A percentile compares a stretch with the other conserved stretches of the same genome.
phyloP scores from a whole-genome alignment of 2,329 filamentous ascomycete species.

The Zymoseptoria pseudotritici region DNA sequence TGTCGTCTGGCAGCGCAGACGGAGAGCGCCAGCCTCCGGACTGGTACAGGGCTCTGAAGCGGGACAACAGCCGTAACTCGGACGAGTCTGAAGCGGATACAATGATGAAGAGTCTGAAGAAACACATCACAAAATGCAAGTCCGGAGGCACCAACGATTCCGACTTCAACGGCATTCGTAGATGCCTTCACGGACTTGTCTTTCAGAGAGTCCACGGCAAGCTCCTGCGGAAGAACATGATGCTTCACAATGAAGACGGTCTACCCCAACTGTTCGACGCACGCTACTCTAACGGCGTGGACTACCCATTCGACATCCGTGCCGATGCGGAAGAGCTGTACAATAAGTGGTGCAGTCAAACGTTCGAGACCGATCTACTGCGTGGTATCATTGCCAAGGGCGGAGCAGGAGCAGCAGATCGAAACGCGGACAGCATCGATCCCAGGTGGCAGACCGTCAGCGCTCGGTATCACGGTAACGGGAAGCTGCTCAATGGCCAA shows the following conservation, averaged over 20 bases:
- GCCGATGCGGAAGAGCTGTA: constrained; percentile 43
- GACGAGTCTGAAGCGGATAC: constrained; percentile 5
- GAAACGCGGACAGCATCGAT: constrained; percentile 21
- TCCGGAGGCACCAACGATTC: neutral
- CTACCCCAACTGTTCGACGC: constrained; percentile 36
- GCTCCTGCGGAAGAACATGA: constrained; percentile 29
- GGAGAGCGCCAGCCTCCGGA: neutral
- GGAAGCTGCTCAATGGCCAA: constrained; percentile 38
- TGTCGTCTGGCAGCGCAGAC: neutral
- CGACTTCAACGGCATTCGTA: constrained; percentile 28
- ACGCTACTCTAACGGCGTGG: constrained; percentile 11
- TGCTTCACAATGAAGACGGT: constrained; percentile 33
- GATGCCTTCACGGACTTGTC: constrained; percentile 33
- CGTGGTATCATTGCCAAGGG: constrained; percentile 34
- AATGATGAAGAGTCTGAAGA: constrained; percentile 5
- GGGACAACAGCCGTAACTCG: neutral
- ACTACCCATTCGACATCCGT: constrained; percentile 41
- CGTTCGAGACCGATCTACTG: constrained; percentile 41
- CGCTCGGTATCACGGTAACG: constrained; percentile 34
- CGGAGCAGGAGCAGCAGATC: constrained; percentile 3
- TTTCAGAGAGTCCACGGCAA: constrained; percentile 29
- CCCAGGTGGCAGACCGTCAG: constrained; percentile 15
- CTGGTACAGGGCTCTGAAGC: neutral
- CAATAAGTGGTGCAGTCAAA: constrained; percentile 36
- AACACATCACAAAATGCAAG: constrained; percentile 5